Base-by-base conservation (phyloP, 768 basidiomycete species). In the Leccinellum rugosiceps region DNA sequence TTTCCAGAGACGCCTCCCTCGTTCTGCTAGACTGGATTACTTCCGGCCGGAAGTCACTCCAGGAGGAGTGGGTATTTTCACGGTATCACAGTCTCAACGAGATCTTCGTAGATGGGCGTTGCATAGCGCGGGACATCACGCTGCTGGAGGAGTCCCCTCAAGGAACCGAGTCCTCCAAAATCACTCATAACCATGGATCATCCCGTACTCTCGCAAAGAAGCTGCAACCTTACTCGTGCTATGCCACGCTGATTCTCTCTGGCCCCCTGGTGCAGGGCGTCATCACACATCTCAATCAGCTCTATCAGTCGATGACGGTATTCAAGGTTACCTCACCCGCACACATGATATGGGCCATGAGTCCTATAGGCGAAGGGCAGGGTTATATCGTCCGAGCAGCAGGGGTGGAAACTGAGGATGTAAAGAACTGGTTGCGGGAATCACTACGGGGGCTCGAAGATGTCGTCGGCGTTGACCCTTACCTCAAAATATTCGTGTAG, bases 21-120 rank as follows among this genome's bases (percentile, higher is more conserved):
- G 79, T 92, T 43, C 72, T 95, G 1, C 80, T 98, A 15, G 96
- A 98, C 69, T 97, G 94, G 92, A 75, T 93, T 56, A 97, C 94
- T 1, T 90, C 91, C 3, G 96, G 96, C 11, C 83, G 96, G 34
- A 86, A 83, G 68, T 80, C 86, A 8, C 77, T 84, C 25, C 90
- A 90, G 30, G 96, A 98, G 67, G 87, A 91, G 52, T 98, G 96
- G 96, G 84, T 72, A 3, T 95, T 98, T 70, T 83, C 88, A 50
- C 78, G 82, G 57, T 98, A 96, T 70, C 83, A 87, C 68, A 94
- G 90, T 64, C 72, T 82, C 54, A 98, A 98, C 70, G 93, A 96
- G 70, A 75, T 98, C 13, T 83, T 82, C 67, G 69, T 90, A 11
- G 83, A 80, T 8, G 85, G 81, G 2, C 77, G 75, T 63, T 80